Base-by-base conservation (phyloP, 2,329 filamentous ascomycete species). In the Talaromyces rugulosus region DNA sequence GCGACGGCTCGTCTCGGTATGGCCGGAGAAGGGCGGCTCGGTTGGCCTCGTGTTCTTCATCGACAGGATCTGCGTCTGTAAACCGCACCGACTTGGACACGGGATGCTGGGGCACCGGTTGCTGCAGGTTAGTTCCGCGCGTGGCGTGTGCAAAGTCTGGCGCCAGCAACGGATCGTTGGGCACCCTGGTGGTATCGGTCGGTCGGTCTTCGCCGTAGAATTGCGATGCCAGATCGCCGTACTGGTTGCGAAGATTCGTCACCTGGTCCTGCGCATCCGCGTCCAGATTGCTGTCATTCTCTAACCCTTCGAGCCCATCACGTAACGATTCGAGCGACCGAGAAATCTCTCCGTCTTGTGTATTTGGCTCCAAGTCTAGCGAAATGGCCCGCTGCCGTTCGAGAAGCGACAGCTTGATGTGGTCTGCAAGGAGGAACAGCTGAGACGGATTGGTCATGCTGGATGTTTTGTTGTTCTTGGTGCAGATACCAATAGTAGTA, bases 331-430 rank as follows among this genome's bases (percentile, higher is more conserved):
- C 91, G 58, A 99, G 82, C 2, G 93, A 97, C 58, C 91, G 86
- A 16, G 90, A 90, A 68, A 98, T 93, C 75, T 96, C 90, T 47
- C 89, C 89, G 78, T 97, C 92, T 76, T 96, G 91, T 23, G 88
- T 87, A 72, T 89, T 89, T 57, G 86, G 86, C 63, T 92, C 86
- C 61, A 96, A 85, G 68, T 92, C 88, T 52, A 96, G 84, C 14
- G 87, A 90, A 70, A 91, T 87, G 56, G 93, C 92, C 62, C 94
- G 88, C 78, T 96, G 89, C 62, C 94, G 88, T 80, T 98, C 95
- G 30, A 98, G 87, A 16, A 99, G 84, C 14, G 93, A 96, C 64
- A 98, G 86, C 79, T 98, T 97, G 82, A 98, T 91, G 78, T 98
- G 94, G 79, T 99, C 95, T 71, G 93, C 92, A 62, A 98, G 87